phyloP scores from a whole-genome alignment of 441 rosid species.

The Aquilaria agallochum region DNA sequence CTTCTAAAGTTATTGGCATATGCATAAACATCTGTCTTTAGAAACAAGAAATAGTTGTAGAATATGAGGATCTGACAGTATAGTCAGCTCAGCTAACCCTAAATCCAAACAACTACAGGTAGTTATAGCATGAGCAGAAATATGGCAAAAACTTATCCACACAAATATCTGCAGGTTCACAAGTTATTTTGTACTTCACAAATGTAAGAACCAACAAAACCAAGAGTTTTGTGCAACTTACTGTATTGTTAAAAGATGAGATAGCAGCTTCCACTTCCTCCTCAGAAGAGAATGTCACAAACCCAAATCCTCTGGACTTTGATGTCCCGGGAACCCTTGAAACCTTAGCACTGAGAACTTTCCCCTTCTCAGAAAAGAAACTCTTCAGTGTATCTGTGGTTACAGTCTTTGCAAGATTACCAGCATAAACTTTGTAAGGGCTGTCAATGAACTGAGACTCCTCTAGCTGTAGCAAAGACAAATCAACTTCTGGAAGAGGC shows the following conservation, averaged over 20 bases:
- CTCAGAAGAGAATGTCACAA: constrained; percentile 79
- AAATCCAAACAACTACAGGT: not conserved
- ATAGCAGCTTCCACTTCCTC: constrained; percentile 80
- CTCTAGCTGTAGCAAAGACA: constrained; percentile 50
- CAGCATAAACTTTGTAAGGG: constrained; percentile 77
- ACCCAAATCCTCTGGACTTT: constrained; percentile 82
- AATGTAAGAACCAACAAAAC: not conserved
- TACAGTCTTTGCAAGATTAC: constrained; percentile 82
- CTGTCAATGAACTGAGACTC: constrained; percentile 74
- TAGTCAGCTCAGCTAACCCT: not conserved
- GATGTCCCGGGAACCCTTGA: constrained; percentile 83
- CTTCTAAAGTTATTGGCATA: not conserved
- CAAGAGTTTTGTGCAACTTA: constrained; percentile 32
- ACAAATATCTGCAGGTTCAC: too few species aligned
- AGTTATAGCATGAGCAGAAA: not conserved
- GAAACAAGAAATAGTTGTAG: not conserved
- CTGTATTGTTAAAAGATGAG: constrained; percentile 64
- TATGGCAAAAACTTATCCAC: not conserved
- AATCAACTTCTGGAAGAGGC: constrained; percentile 51
- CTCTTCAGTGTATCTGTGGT: constrained; percentile 57
- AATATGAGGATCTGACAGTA: not conserved
- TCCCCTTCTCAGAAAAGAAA: constrained; percentile 69
- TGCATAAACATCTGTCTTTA: not conserved
- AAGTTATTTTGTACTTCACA: not conserved
- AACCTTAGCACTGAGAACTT: constrained; percentile 80